Conservation (phyloP, 179 eudicot species). For the Actinidia chinensis region DNA sequence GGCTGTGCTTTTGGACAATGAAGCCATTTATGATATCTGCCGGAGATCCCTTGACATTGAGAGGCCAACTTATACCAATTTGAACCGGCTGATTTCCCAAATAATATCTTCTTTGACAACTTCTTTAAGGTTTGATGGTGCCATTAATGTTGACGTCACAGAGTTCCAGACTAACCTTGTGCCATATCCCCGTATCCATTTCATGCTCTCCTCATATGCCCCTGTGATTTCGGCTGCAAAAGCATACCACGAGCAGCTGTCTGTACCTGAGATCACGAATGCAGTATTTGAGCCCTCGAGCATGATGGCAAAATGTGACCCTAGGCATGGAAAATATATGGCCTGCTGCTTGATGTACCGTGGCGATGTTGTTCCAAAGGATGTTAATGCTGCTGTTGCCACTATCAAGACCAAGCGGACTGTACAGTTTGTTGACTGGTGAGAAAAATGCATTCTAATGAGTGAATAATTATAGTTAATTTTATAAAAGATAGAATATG, state of each 20-base stretch:
- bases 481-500: not conserved
- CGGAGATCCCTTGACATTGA: constrained; percentile 62
- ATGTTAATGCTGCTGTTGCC: constrained; percentile 88
- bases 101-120: constrained; percentile 80
- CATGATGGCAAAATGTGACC: constrained; percentile 97
- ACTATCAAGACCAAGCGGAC: constrained; percentile 84
- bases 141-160: constrained; percentile 77
- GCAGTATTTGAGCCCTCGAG: constrained; percentile 80
- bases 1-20: constrained; percentile 34
- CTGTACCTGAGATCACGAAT: constrained; percentile 83
- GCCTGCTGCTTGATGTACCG: constrained; percentile 94
- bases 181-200: constrained; percentile 82
- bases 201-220: constrained; percentile 91
- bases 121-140: constrained; percentile 86
- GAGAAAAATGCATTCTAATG: constrained; percentile 23
- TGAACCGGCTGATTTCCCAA: constrained; percentile 80
- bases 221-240: constrained; percentile 86
- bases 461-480: not conserved
- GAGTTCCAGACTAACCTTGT: constrained; percentile 91
- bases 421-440: constrained; percentile 91
- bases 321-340: constrained; percentile 88
- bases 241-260: constrained; percentile 79
- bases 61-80: constrained; percentile 86
- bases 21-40: constrained; percentile 50
- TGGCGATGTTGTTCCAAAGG: constrained; percentile 90